These are phyloP conservation scores for Rhizopogon vulgaris DNA, from an alignment of 768 basidiomycete species.

Conservation along the genomic window DNA sequence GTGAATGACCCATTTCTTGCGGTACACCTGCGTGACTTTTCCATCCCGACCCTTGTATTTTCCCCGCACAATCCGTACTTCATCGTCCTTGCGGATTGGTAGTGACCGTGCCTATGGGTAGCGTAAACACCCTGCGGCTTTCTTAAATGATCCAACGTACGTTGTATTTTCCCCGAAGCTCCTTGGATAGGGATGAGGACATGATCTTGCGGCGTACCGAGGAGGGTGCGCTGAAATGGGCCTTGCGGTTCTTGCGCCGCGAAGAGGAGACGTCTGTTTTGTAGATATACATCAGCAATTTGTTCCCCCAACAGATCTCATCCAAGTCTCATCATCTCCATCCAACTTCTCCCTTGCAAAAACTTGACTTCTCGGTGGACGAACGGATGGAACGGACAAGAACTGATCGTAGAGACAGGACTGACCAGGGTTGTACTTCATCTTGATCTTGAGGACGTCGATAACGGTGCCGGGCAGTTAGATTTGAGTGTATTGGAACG, in stretches of 20 bases:
- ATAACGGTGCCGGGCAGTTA: constrained; percentile 39
- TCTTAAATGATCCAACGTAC: constrained; percentile 41
- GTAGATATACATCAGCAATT: constrained; percentile 27
- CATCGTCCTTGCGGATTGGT: constrained; percentile 96
- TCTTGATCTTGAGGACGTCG: constrained; percentile 61
- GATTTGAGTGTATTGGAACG: constrained; percentile 11
- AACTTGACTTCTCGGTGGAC: constrained; percentile 20
- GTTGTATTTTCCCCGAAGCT: constrained; percentile 87
- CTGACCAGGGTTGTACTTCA: constrained; percentile 84
- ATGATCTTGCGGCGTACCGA: constrained; percentile 96
- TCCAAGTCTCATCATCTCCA: constrained; percentile 36
- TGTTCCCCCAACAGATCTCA: constrained; percentile 26
- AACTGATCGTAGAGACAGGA: constrained; percentile 22
- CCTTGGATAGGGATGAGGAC: constrained; percentile 94
- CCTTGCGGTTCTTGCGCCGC: constrained; percentile 97
- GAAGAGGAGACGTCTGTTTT: constrained; percentile 78
- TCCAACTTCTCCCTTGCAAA: constrained; percentile 45
- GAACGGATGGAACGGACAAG: constrained; percentile 12
- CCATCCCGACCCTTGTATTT: constrained; percentile 99
- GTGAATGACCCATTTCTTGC: constrained; percentile 98
- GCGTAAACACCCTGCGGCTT: neutral
- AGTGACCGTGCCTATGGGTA: constrained; percentile 71
- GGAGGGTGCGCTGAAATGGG: constrained; percentile 94
- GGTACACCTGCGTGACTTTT: constrained; percentile 95
- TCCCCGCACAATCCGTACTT: constrained; percentile 93